Evolutionary conservation across 495 filamentous ascomycete genomes (phyloP).

Genomic region (Cercophora scortea): DNA sequence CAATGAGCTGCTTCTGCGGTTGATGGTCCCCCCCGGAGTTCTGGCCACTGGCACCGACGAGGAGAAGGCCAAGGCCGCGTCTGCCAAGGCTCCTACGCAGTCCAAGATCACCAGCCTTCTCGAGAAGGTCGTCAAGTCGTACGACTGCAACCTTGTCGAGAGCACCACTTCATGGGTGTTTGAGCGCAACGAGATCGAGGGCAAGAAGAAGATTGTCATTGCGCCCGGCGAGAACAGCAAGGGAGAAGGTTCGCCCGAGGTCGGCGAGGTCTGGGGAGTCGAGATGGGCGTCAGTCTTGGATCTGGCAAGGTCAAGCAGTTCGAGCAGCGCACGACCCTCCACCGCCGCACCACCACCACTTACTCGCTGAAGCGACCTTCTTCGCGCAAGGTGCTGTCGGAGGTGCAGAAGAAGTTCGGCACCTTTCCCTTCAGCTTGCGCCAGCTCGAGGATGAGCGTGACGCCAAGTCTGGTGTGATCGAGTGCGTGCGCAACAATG

Average conservation of each 20-base stretch:
- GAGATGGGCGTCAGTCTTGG: constrained; percentile 89
- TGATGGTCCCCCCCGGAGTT: constrained; percentile 84
- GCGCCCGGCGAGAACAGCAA: constrained; percentile 78
- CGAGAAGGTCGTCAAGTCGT: constrained; percentile 85
- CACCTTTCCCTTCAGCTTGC: constrained; percentile 92
- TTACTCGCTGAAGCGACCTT: constrained; percentile 84
- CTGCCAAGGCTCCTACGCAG: constrained; percentile 72
- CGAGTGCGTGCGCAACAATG: constrained; percentile 85
- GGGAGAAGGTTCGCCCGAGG: constrained; percentile 82
- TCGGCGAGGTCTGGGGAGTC: constrained; percentile 96
- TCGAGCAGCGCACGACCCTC: constrained; percentile 79
- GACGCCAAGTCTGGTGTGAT: constrained; percentile 93
- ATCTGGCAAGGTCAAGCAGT: constrained; percentile 85
- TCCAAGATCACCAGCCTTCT: constrained; percentile 75
- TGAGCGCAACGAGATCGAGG: constrained; percentile 94
- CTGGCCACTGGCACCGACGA: constrained; percentile 78
- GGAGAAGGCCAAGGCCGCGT: constrained; percentile 86
- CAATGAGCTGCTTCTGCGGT: constrained; percentile 85
- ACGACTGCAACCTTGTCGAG: constrained; percentile 90
- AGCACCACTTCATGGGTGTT: constrained; percentile 96
- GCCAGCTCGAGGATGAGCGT: constrained; percentile 94
- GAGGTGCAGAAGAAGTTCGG: constrained; percentile 96
- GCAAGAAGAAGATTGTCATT: constrained; percentile 95
- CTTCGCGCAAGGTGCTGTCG: constrained; percentile 79
- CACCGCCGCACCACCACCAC: constrained; percentile 88